Evolutionary conservation across 2,329 filamentous ascomycete genomes (phyloP), one percentile per base, ranked within the genome.

Genomic region (Moelleriella libera): DNA sequence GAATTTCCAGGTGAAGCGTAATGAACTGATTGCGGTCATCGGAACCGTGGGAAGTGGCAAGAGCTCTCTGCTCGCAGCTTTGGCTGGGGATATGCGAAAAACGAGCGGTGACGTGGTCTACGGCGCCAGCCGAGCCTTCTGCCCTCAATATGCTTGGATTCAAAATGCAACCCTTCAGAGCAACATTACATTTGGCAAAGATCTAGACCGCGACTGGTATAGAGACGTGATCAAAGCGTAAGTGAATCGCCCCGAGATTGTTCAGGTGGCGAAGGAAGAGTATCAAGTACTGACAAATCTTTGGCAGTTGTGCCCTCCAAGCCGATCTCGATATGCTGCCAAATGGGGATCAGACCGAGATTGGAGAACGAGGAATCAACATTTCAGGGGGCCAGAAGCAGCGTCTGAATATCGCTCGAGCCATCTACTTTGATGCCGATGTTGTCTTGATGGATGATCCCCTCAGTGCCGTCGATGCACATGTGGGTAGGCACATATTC

Each of bases 131-230:
- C 75, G 89, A 51, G 87, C 90, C 0, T 96, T 95, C 57, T 97
- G 92, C 54, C 90, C 90, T 0, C 90, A 98, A 60, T 95, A 95
- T 59, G 87, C 92, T 0, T 98, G 92, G 92, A 95, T 98, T 45
- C 90, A 97, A 60, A 97, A 97, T 58, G 75, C 88, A 0, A 86
- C 83, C 1, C 76, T 97, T 4, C 81, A 80, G 51, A 80, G 95
- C 34, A 98, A 98, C 58, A 94, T 98, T 50, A 66, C 88, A 0
- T 97, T 97, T 58, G 90, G 90, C 9, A 90, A 88, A 55, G 76
- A 80, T 0, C 77, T 83, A 66, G 74, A 94, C 46, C 74, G 74
- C 49, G 67, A 69, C 3, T 95, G 90, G 89, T 94, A 95, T 58
- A 75, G 83, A 43, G 68, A 84, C 46, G 88, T 95, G n/a, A 73